phyloP scores from a whole-genome alignment of 352 stramenopile genomes.

The Pythium myriotylum region DNA sequence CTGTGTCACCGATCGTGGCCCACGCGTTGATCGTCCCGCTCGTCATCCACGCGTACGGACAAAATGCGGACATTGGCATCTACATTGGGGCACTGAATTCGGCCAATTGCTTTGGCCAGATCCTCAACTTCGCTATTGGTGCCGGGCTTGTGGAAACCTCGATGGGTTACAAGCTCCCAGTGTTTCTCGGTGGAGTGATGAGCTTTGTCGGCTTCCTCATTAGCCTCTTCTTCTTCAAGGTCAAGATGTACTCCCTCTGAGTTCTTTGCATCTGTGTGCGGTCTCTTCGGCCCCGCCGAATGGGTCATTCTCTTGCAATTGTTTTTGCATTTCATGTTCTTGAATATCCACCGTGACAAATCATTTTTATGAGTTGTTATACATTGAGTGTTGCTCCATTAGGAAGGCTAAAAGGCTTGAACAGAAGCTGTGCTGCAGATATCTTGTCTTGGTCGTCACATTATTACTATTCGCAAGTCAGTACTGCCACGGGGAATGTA shows the following conservation, averaged over 20 bases:
- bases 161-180: conserved; percentile 59
- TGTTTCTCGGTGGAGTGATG: conserved; percentile 67
- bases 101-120: conserved; percentile 67
- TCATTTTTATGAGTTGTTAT: too few species aligned
- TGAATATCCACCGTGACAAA: too few species aligned
- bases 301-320: too few species aligned
- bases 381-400: too few species aligned
- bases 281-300: too few species aligned
- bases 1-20: conserved; percentile 49
- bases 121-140: conserved; percentile 72
- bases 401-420: too few species aligned
- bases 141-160: conserved; percentile 62
- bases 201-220: conserved; percentile 68
- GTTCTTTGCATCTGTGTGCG: too few species aligned
- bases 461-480: too few species aligned
- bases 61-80: conserved; percentile 57
- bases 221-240: conserved; percentile 53
- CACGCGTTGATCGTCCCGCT: conserved; percentile 74
- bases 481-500: too few species aligned
- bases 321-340: too few species aligned
- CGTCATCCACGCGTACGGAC: conserved; percentile 65
- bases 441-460: too few species aligned
- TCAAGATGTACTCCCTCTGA: conserved; percentile 86
- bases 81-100: conserved; percentile 78
- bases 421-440: too few species aligned